phyloP scores from a whole-genome alignment of 2,329 filamentous ascomycete genomes.

The Pestalotiopsis fici region DNA sequence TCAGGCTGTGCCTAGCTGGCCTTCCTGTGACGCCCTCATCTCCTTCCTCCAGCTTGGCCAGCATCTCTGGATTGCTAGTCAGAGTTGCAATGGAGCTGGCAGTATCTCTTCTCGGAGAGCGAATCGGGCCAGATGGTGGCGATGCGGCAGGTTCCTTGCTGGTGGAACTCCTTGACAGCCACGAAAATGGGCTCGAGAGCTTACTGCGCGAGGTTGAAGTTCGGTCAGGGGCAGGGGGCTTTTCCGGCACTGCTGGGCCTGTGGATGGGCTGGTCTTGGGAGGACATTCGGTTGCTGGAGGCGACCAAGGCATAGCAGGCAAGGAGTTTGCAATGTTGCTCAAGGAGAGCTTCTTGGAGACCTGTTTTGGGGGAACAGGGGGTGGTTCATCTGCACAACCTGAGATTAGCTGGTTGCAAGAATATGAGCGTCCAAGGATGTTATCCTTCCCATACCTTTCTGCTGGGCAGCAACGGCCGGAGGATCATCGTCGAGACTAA shows the following conservation, averaged over 20 bases:
- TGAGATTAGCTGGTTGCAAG: not conserved
- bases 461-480: conserved; percentile 25
- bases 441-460: conserved; percentile 28
- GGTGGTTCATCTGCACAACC: conserved; percentile 24
- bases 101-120: conserved; percentile 68
- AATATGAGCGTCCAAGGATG: not conserved
- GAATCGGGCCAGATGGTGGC: conserved; percentile 42
- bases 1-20: conserved; percentile 63
- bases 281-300: conserved; percentile 51
- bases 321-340: conserved; percentile 74
- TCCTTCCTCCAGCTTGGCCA: conserved; percentile 76
- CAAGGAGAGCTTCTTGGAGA: conserved; percentile 60
- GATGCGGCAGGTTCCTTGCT: conserved; percentile 55
- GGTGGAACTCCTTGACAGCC: conserved; percentile 72
- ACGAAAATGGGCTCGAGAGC: conserved; percentile 84
- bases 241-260: conserved; percentile 33
- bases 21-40: conserved; percentile 49
- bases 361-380: conserved; percentile 34
- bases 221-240: conserved; percentile 11
- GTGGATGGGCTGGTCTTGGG: conserved; percentile 44
- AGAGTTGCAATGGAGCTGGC: conserved; percentile 78
- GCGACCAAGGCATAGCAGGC: conserved; percentile 73
- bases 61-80: conserved; percentile 78
- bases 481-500: conserved; percentile 66
- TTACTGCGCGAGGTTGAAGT: conserved; percentile 55